phyloP scores from a whole-genome alignment of 352 stramenopile genomes.

The Phytophthora lateralis region DNA sequence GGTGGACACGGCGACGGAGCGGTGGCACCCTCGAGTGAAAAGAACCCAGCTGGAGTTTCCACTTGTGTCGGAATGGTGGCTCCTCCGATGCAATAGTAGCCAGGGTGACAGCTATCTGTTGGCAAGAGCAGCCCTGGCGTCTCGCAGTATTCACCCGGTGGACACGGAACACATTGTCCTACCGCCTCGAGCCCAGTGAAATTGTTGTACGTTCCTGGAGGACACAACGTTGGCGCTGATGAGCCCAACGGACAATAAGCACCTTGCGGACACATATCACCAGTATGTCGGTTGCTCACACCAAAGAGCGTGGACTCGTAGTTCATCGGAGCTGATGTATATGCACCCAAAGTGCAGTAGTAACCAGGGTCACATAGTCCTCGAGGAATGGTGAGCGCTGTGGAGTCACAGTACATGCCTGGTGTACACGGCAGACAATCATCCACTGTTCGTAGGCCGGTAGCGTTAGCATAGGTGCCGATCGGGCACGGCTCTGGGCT shows the following conservation, averaged over 20 bases:
- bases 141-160: slow-evolving; percentile 78
- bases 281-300: slow-evolving; percentile 67
- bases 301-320: slow-evolving; percentile 71
- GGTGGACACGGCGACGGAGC: slow-evolving; percentile 54
- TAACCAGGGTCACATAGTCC: slow-evolving; percentile 90
- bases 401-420: slow-evolving; percentile 93
- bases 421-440: slow-evolving; percentile 88
- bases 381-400: slow-evolving; percentile 68
- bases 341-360: slow-evolving; percentile 90
- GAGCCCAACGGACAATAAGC: slow-evolving; percentile 78
- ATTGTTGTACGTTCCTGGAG: slow-evolving; percentile 79
- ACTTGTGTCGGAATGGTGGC: slow-evolving; percentile 60
- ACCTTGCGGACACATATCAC: slow-evolving; percentile 68
- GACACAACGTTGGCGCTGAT: slow-evolving; percentile 59
- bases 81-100: slow-evolving; percentile 81
- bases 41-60: slow-evolving; percentile 55
- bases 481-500: slow-evolving; percentile 87
- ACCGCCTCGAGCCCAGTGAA: slow-evolving; percentile 68
- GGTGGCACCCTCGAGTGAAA: slow-evolving; percentile 51
- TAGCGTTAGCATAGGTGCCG: slow-evolving; percentile 89
- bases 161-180: slow-evolving; percentile 81
- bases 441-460: slow-evolving; percentile 72
- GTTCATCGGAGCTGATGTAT: slow-evolving; percentile 90
- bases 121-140: slow-evolving; percentile 67
- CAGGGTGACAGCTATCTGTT: slow-evolving; percentile 74